Evolutionary conservation across 371 early-diverging fungal species (phyloP), one percentile per base, ranked within the genome.

Genomic region (Lichtheimia hyalospora): DNA sequence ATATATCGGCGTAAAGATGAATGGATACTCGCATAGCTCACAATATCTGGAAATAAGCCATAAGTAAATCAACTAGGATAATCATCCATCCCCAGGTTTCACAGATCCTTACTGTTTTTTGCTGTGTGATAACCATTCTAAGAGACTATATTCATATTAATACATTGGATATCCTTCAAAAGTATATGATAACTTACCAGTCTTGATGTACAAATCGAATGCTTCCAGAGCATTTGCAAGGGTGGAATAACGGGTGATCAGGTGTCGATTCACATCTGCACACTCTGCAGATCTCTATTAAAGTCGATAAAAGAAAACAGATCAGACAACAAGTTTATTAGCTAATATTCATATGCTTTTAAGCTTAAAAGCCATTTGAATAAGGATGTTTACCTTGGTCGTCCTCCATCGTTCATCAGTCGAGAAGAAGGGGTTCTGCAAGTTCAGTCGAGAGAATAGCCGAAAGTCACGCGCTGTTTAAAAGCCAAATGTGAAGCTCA

Each of bases 141-240:
- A 78, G 49, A 96, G 64, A 66, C 91, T 89, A 59, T 42, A 34
- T 42, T 52, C 27, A 60, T 42, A 5, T 58, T 3, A 28, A 5
- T n/a, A 16, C 21, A 6, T 27, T 57, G 14, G 16, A 53, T 6
- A 24, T 28, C 12, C 43, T 13, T 48, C 27, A 34, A 51, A 53
- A 34, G 46, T 46, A 14, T 16, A 21, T 18, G 0, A 46, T 5
- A 46, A 16, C 65, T 63, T 79, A 86, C 87, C 94, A 93, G 54
- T 85, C 85, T 70, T 95, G 92, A 70, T 96, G 94, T 41, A 96
- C 90, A 79, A 80, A 91, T 57, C 82, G 81, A 74, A 96, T 96
- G 69, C 90, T 90, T n/a, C 95, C 95, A 15, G 93, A 87, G 77
- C 96, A 96, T 70, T 89, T 89, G 74, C 96, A 96, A 3, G 96